A percentile compares a stretch with the other conserved stretches of the same genome.
phyloP scores from a whole-genome alignment of 2,329 filamentous ascomycete genomes.

The Metarhizium brunneum region DNA sequence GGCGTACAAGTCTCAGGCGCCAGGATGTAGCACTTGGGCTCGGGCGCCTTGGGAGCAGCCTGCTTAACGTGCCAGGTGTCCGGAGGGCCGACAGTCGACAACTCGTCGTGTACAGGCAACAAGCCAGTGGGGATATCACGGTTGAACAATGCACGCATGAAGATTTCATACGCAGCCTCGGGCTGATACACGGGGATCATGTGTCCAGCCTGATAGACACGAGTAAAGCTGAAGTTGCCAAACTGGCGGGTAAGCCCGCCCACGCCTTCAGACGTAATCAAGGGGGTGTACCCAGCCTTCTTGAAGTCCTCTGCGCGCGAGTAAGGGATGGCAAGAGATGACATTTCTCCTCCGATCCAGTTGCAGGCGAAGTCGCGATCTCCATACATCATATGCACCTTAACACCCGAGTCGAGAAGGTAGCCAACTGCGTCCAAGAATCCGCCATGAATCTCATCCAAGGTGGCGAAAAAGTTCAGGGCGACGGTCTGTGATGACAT shows the following conservation, averaged over 20 bases:
- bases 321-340: conserved; percentile 54
- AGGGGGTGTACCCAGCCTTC: conserved; percentile 58
- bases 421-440: conserved; percentile 43
- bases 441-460: conserved; percentile 44
- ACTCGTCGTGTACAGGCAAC: conserved; percentile 38
- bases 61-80: conserved; percentile 52
- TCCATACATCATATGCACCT: conserved; percentile 63
- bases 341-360: conserved; percentile 61
- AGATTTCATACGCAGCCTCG: conserved; percentile 45
- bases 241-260: conserved; percentile 65
- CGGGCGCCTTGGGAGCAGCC: conserved; percentile 32
- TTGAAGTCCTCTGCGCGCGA: conserved; percentile 36
- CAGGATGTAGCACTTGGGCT: conserved; percentile 50
- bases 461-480: conserved; percentile 50
- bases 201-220: conserved; percentile 58
- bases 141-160: conserved; percentile 47
- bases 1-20: conserved; percentile 45
- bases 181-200: conserved; percentile 52
- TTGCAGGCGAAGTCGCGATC: conserved; percentile 53
- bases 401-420: conserved; percentile 52
- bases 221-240: conserved; percentile 60
- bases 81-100: conserved; percentile 40
- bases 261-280: conserved; percentile 53
- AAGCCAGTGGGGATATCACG: conserved; percentile 46
- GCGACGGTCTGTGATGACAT: conserved; percentile 30